Percentiles rank a stretch among this genome's conserved stretches.
Conservation (phyloP, 345 rosid species). For the Citrus medica region DNA sequence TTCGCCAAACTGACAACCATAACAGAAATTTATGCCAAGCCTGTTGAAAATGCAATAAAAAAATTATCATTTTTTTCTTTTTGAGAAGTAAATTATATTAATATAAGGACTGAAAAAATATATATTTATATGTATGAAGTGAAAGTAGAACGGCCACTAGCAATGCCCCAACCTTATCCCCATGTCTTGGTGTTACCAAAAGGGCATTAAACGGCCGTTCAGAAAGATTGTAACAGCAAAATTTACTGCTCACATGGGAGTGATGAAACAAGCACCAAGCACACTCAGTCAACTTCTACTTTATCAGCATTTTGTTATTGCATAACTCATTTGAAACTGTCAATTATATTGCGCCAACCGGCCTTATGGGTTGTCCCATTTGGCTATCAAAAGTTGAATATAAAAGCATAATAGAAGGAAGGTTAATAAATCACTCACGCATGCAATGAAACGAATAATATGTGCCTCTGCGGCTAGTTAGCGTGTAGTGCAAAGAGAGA, state of each 20-base stretch:
- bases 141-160: background rate
- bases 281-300: conserved; percentile 11
- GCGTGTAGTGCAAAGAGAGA: background rate
- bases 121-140: background rate
- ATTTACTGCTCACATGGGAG: conserved; percentile 13
- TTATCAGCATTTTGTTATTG: background rate
- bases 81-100: background rate
- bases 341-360: conserved; percentile 7
- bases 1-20: too few species aligned
- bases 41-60: background rate
- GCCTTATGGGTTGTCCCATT: background rate
- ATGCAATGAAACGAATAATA: background rate
- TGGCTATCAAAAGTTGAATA: background rate
- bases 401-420: background rate
- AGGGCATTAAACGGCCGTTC: background rate
- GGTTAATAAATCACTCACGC: background rate
- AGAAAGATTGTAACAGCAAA: conserved; percentile 10
- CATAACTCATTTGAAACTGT: conserved; percentile 20
- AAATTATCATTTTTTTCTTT: background rate
- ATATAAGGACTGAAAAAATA: background rate
- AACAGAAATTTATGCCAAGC: background rate
- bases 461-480: background rate
- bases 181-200: background rate
- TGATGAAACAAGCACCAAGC: background rate
- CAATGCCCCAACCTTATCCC: background rate